Evolutionary conservation across 306 rosid species (phyloP).

Genomic region (Spatholobus suberectus): DNA sequence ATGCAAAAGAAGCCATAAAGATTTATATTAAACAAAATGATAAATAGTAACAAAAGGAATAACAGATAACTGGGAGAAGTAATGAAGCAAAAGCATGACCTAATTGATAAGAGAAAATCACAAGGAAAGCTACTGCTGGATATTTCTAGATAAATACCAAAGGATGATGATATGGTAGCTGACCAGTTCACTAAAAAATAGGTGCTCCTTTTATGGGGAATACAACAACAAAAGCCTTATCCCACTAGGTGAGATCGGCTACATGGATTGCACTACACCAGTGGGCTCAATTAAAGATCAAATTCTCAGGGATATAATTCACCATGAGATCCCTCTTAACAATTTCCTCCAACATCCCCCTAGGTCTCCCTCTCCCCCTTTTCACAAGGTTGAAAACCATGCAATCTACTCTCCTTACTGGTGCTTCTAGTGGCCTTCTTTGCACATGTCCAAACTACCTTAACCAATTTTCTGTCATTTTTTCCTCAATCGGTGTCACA

Average conservation of each 20-base stretch:
- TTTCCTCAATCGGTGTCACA: no score
- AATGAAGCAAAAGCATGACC: constrained; percentile 16
- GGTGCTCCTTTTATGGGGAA: background rate
- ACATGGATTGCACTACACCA: background rate
- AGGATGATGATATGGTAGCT: constrained; percentile 8
- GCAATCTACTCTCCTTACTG: background rate
- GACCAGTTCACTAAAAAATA: background rate
- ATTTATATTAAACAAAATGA: constrained; percentile 22
- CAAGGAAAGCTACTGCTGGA: background rate
- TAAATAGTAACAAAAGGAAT: constrained; percentile 15
- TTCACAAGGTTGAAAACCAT: background rate
- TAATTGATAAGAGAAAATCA: constrained; percentile 20
- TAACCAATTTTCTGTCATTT: background rate
- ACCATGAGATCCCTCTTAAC: background rate
- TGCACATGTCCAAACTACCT: background rate
- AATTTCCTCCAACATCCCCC: background rate
- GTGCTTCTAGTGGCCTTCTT: background rate
- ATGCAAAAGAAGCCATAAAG: constrained; percentile 21
- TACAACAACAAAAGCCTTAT: background rate
- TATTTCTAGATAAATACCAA: constrained; percentile 10
- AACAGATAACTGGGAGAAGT: constrained; percentile 10
- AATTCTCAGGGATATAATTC: background rate
- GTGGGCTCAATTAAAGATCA: background rate
- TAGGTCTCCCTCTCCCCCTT: background rate
- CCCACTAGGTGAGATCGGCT: no score